A percentile compares a stretch with the other conserved stretches of the same genome.
phyloP scores from a whole-genome alignment of 2,329 filamentous ascomycete genomes.

The Fusarium begoniae region DNA sequence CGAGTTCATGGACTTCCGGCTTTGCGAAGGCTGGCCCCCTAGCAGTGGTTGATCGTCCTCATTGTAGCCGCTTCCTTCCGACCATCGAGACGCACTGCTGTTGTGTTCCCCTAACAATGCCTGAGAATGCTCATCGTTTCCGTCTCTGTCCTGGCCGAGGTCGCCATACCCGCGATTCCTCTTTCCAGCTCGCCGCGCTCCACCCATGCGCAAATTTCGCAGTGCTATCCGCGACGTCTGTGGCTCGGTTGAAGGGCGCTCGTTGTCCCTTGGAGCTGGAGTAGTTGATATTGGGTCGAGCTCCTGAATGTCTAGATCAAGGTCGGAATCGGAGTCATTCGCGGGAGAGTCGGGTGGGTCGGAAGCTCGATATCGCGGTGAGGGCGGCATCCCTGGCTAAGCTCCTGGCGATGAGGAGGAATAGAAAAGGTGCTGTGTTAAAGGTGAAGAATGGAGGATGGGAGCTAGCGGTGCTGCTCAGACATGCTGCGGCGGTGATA shows the following conservation, averaged over 20 bases:
- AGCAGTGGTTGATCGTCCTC: conserved; percentile 80
- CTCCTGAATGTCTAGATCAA: conserved; percentile 83
- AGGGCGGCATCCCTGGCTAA: conserved; percentile 64
- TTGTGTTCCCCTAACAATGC: conserved; percentile 73
- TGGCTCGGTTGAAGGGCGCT: conserved; percentile 48
- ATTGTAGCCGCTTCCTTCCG: conserved; percentile 68
- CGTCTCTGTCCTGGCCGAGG: conserved; percentile 64
- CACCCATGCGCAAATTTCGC: conserved; percentile 74
- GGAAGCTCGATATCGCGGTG: conserved; percentile 60
- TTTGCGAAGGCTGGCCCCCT: conserved; percentile 48
- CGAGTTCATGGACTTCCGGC: conserved; percentile 43
- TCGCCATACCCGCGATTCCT: conserved; percentile 67
- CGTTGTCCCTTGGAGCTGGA: conserved; percentile 46
- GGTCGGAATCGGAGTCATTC: conserved; percentile 77
- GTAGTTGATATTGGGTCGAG: conserved; percentile 71
- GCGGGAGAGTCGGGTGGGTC: conserved; percentile 71
- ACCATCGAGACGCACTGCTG: conserved; percentile 63
- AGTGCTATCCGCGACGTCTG: conserved; percentile 73
- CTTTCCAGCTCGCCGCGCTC: conserved; percentile 65
- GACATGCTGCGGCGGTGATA: conserved; percentile 37
- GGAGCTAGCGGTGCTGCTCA: conserved; percentile 34
- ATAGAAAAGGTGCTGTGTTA: conserved; percentile 24
- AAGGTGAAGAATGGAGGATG: conserved; percentile 25
- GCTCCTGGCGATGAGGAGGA: conserved; percentile 17
- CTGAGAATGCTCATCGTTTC: conserved; percentile 71